Percentiles rank a stretch among this genome's conserved stretches.
Conservation (phyloP, 345 rosid genomes). For the Euphorbia pulcherrima region DNA sequence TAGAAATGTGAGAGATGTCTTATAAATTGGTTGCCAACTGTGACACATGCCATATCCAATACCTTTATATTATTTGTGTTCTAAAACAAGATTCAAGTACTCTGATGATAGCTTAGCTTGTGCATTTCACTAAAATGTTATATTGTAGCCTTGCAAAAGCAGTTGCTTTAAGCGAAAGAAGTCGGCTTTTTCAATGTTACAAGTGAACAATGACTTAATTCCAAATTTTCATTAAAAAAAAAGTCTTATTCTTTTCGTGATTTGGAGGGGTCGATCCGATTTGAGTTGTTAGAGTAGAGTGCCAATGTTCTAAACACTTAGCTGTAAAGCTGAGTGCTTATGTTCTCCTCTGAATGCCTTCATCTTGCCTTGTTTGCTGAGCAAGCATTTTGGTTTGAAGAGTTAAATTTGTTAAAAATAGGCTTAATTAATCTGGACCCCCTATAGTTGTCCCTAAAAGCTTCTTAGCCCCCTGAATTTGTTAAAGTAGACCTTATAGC, state of each 20-base stretch:
- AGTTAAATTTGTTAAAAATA: no score
- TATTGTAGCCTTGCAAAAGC: not conserved
- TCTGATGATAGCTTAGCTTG: not conserved
- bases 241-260: not conserved
- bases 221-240: not conserved
- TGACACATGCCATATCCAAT: not conserved
- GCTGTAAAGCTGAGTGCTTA: no score
- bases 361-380: no score
- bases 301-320: no score
- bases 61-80: not conserved
- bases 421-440: no score
- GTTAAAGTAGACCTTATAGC: no score
- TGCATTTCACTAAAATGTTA: not conserved
- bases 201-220: not conserved
- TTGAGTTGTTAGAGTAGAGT: no score
- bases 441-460: no score
- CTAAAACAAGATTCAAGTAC: not conserved
- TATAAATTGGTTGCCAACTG: not conserved
- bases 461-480: no score
- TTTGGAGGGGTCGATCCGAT: not conserved
- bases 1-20: not conserved
- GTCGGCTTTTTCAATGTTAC: not conserved
- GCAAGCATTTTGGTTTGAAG: no score
- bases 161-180: not conserved
- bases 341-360: no score